Evolutionary conservation across 176 grass and related monocot genomes (phyloP).

Genomic region (Lolium perenne): DNA sequence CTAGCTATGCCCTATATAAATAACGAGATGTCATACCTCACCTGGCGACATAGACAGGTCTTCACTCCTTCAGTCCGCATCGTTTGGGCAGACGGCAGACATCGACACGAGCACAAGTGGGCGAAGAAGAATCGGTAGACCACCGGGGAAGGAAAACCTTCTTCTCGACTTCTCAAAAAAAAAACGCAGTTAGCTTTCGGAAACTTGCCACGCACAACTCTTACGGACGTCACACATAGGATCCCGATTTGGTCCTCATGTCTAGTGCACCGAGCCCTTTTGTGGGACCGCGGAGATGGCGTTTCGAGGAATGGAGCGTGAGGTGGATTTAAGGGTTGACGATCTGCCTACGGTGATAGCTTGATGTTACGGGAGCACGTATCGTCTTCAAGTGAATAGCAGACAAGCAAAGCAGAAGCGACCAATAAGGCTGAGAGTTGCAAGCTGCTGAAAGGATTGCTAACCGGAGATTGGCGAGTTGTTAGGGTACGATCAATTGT

Average conservation of each 20-base stretch:
- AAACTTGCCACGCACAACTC: too few relatives aligned
- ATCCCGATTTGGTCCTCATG: not conserved
- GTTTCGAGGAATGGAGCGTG: conserved; percentile 68
- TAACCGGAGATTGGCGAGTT: not conserved
- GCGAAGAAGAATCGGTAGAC: not conserved
- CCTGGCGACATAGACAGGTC: not conserved
- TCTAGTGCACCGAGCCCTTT: conserved; percentile 78
- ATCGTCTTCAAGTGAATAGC: conserved; percentile 77
- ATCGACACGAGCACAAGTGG: not conserved
- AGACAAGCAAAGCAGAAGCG: conserved; percentile 7
- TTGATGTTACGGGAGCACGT: conserved; percentile 66
- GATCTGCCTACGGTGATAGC: conserved; percentile 68
- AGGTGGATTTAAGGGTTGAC: conserved; percentile 72
- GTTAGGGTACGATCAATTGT: not conserved
- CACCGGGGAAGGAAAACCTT: not conserved
- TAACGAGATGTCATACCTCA: not conserved
- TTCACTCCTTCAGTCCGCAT: too few relatives aligned
- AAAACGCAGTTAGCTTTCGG: too few relatives aligned
- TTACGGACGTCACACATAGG: not conserved
- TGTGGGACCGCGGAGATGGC: conserved; percentile 69
- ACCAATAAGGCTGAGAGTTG: not conserved
- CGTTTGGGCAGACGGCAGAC: not conserved
- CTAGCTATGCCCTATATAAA: not conserved
- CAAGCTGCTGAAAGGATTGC: not conserved
- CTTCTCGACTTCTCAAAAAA: too few relatives aligned